phyloP scores from a whole-genome alignment of 108 stramenopile genomes.

The Schizochytrium sp. region DNA sequence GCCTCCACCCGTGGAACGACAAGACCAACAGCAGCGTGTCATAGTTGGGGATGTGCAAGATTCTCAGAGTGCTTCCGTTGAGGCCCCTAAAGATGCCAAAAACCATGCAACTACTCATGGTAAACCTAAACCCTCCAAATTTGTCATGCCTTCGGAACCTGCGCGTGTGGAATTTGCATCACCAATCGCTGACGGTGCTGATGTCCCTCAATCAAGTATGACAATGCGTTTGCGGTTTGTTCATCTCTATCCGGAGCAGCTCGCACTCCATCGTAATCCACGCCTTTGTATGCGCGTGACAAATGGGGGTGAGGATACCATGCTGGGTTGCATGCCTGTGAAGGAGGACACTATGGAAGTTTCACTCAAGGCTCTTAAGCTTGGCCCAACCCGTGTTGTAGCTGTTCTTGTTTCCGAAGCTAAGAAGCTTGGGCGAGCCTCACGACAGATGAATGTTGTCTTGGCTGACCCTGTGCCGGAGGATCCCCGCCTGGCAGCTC shows the following conservation, averaged over 20 bases:
- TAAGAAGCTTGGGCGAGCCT: not conserved
- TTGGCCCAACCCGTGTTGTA: constrained; percentile 10
- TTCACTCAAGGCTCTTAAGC: not conserved
- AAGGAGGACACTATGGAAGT: not conserved
- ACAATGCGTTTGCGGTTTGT: not conserved
- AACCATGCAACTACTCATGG: no score
- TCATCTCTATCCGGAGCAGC: constrained; percentile 34
- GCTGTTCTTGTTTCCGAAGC: constrained; percentile 10
- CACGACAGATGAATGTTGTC: constrained; percentile 18
- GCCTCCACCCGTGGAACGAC: not conserved
- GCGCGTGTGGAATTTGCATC: constrained; percentile 3
- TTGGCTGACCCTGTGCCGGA: not conserved
- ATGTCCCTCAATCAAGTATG: not conserved
- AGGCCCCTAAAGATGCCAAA: no score
- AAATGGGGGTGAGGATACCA: not conserved
- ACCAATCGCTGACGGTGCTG: not conserved
- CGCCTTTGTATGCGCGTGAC: constrained; percentile 1
- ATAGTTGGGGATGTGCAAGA: no score
- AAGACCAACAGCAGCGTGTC: not conserved
- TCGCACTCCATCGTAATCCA: constrained; percentile 1
- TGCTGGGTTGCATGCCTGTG: not conserved
- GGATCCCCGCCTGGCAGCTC: not conserved
- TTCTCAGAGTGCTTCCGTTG: no score
- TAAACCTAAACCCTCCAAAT: not conserved
- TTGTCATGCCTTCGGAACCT: constrained; percentile 33